Evolutionary conservation across 495 filamentous ascomycete genomes (phyloP).

Genomic region (Xylaria cubensis): DNA sequence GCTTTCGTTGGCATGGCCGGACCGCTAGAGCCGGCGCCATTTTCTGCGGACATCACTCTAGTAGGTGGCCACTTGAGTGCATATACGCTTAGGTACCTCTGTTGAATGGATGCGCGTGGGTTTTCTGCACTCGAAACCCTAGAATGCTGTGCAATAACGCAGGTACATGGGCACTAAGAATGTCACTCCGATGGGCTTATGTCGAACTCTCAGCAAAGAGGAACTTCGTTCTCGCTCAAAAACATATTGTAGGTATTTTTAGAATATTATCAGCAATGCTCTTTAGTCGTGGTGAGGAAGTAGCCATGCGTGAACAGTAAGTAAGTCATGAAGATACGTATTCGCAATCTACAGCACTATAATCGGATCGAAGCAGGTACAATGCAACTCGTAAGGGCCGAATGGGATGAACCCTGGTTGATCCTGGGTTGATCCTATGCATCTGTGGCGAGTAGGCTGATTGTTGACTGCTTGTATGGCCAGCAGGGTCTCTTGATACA

Average conservation of each 20-base stretch:
- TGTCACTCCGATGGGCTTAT: not conserved
- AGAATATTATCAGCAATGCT: not conserved
- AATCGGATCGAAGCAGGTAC: not conserved
- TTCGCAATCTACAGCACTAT: constrained; percentile 2
- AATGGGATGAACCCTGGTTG: constrained; percentile 7
- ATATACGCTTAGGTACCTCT: not conserved
- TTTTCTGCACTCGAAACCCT: not conserved
- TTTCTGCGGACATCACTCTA: not conserved
- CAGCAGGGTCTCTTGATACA: not conserved
- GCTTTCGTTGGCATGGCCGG: not conserved
- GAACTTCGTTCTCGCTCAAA: not conserved
- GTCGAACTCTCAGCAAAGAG: not conserved
- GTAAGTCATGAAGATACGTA: not conserved
- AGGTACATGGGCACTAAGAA: not conserved
- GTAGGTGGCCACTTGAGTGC: not conserved
- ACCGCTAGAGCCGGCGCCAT: not conserved
- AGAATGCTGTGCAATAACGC: not conserved
- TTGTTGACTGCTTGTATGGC: constrained; percentile 4
- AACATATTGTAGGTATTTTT: not conserved
- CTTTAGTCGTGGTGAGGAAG: not conserved
- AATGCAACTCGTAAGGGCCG: not conserved
- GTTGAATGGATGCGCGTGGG: not conserved
- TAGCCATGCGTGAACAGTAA: not conserved
- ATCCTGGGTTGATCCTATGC: not conserved
- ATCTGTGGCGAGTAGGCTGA: not conserved